A percentile compares a stretch with the other conserved stretches of the same genome.
Conservation (phyloP, 129 eudicot genomes). For the Tagetes patula region DNA sequence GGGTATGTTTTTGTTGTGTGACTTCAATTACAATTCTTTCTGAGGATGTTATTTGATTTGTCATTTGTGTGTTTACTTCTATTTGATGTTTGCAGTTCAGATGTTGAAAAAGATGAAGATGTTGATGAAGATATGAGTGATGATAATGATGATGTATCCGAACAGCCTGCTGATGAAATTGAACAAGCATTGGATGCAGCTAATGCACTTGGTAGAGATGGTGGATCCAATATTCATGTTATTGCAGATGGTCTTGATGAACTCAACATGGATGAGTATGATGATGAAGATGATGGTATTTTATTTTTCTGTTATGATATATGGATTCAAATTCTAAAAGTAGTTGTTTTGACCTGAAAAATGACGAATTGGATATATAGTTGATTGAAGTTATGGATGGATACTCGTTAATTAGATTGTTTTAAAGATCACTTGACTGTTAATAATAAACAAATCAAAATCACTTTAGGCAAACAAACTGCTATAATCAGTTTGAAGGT, state of each 20-base stretch:
- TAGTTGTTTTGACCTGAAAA: too few species aligned
- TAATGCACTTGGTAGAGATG: constrained; percentile 67
- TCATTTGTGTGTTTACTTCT: not conserved
- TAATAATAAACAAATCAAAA: not conserved
- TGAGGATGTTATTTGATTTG: constrained; percentile 2
- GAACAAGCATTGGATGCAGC: constrained; percentile 84
- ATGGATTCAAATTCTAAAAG: too few species aligned
- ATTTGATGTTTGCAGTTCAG: constrained; percentile 44
- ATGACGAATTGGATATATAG: too few species aligned
- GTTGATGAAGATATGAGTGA: constrained; percentile 58
- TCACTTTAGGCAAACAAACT: not conserved
- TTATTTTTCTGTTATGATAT: not conserved
- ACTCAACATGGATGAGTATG: constrained; percentile 83
- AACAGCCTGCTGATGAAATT: constrained; percentile 60
- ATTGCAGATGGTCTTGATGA: constrained; percentile 67
- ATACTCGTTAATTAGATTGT: not conserved
- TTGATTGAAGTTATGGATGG: too few species aligned
- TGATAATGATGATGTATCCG: constrained; percentile 38
- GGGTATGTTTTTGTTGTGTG: constrained; percentile 28
- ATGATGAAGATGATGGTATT: constrained; percentile 90
- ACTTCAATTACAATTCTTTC: not conserved
- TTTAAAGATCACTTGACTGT: not conserved
- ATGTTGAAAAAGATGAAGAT: constrained; percentile 53
- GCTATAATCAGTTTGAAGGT: not conserved
- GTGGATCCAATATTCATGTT: constrained; percentile 42